Evolutionary conservation across 371 early-diverging fungal species (phyloP).

Genomic region (Lichtheimia hyalospora): DNA sequence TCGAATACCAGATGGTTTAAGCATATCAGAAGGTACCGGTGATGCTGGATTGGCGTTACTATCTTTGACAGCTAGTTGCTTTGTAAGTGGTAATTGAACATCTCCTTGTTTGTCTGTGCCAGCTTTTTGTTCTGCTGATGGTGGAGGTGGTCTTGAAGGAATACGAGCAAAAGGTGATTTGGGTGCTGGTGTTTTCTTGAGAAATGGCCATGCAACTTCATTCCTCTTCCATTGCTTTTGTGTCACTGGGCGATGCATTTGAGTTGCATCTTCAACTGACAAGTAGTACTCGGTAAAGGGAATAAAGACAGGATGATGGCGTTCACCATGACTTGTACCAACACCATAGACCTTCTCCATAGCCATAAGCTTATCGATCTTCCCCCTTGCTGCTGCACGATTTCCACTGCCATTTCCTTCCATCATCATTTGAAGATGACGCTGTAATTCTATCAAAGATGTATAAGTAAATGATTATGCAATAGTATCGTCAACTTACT

Average conservation of each 20-base stretch:
- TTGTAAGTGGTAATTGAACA: not conserved
- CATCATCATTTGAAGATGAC: conserved; percentile 15
- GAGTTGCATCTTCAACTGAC: conserved; percentile 40
- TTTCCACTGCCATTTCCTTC: conserved; percentile 1
- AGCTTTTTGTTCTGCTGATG: not conserved
- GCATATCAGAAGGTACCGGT: not conserved
- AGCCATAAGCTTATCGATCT: conserved; percentile 26
- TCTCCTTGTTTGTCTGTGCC: not conserved
- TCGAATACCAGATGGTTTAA: not conserved
- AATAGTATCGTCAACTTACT: conserved; percentile 12
- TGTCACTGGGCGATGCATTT: conserved; percentile 37
- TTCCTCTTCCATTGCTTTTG: conserved; percentile 28
- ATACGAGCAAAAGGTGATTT: conserved; percentile 27
- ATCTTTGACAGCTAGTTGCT: not conserved
- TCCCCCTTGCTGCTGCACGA: conserved; percentile 14
- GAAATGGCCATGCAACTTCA: conserved; percentile 33
- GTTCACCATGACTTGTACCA: conserved; percentile 20
- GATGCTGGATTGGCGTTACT: not conserved
- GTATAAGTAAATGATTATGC: not conserved
- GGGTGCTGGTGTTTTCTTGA: conserved; percentile 19
- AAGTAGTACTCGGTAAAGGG: conserved; percentile 36
- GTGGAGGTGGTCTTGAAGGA: not conserved
- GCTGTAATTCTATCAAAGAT: conserved; percentile 4
- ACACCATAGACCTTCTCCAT: conserved; percentile 32
- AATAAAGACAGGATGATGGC: conserved; percentile 27